Percentiles rank a stretch among this genome's conserved stretches.
Conservation (phyloP, 768 basidiomycete genomes). For the Russula lepida region DNA sequence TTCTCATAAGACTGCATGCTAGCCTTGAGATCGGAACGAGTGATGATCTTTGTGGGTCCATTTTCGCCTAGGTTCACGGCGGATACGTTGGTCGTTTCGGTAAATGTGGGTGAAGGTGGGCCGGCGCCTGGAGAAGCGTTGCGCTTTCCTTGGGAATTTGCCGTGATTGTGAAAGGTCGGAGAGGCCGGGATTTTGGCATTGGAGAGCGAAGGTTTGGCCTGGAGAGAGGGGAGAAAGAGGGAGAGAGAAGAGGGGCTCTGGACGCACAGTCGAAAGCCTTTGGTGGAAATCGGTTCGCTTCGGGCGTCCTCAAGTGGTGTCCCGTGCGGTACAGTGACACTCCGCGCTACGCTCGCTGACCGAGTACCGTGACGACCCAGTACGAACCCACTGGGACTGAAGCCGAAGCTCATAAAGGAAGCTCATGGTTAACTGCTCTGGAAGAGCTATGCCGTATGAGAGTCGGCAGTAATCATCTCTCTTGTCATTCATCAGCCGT, state of each 20-base stretch:
- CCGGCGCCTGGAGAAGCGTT: slow-evolving; percentile 45
- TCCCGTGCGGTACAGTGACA: neutral
- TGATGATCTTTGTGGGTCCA: slow-evolving; percentile 77
- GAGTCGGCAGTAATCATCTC: no score
- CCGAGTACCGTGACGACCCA: no score
- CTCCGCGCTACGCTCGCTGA: neutral
- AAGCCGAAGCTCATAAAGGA: no score
- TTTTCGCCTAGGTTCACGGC: slow-evolving; percentile 66
- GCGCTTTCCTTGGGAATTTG: slow-evolving; percentile 27
- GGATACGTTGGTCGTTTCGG: slow-evolving; percentile 71
- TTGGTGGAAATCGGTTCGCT: neutral
- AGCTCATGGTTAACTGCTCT: no score
- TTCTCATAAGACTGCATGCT: slow-evolving; percentile 77
- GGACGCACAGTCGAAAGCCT: neutral
- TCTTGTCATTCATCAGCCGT: no score
- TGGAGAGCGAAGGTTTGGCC: neutral
- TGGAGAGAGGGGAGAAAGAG: neutral
- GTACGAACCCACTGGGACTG: no score
- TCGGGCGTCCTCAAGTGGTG: neutral
- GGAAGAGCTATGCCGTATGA: no score
- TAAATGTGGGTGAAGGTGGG: slow-evolving; percentile 79
- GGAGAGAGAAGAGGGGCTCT: neutral
- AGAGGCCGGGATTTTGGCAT: slow-evolving; percentile 55
- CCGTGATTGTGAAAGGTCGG: slow-evolving; percentile 39
- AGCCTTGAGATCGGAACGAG: slow-evolving; percentile 65